Conservation (phyloP, 2,329 filamentous ascomycete species). For the Sordariomycetes sp. region DNA sequence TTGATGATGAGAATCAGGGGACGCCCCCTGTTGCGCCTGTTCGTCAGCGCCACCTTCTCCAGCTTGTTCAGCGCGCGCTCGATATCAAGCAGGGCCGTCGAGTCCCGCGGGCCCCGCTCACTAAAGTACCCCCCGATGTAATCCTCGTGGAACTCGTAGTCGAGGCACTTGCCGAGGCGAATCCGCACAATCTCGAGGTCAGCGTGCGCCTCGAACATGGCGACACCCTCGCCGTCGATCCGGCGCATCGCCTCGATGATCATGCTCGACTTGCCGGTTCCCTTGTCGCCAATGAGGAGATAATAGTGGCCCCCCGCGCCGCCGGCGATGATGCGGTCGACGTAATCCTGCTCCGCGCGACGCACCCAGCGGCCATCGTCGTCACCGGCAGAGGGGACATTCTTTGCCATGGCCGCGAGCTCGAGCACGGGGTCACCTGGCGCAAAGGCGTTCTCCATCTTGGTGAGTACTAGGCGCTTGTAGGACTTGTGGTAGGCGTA, state of each 20-base stretch:
- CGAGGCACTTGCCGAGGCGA: conserved; percentile 79
- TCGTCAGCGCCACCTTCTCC: conserved; percentile 79
- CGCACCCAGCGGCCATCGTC: conserved; percentile 60
- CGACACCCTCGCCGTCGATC: conserved; percentile 73
- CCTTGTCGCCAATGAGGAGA: conserved; percentile 87
- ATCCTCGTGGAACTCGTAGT: conserved; percentile 96
- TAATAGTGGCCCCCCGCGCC: conserved; percentile 70
- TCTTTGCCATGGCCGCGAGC: conserved; percentile 54
- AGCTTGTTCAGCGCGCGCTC: conserved; percentile 95
- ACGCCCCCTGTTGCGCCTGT: conserved; percentile 44
- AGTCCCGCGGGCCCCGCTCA: conserved; percentile 83
- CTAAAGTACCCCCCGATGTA: conserved; percentile 95
- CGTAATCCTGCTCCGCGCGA: conserved; percentile 66
- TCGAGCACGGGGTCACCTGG: conserved; percentile 85
- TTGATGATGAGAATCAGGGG: conserved; percentile 92
- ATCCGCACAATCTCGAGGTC: conserved; percentile 93
- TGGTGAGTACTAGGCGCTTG: conserved; percentile 80
- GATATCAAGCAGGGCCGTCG: conserved; percentile 84
- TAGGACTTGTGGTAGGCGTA: conserved; percentile 74
- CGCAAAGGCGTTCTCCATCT: conserved; percentile 85
- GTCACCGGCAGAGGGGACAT: conserved; percentile 28
- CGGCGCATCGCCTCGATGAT: conserved; percentile 89
- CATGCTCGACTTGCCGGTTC: conserved; percentile 95
- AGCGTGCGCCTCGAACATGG: conserved; percentile 94
- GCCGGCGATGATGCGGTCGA: conserved; percentile 76